A percentile compares a stretch with the other conserved stretches of the same genome.
Conservation (phyloP, 208 protist genomes). For the Trypanosoma congolense region DNA sequence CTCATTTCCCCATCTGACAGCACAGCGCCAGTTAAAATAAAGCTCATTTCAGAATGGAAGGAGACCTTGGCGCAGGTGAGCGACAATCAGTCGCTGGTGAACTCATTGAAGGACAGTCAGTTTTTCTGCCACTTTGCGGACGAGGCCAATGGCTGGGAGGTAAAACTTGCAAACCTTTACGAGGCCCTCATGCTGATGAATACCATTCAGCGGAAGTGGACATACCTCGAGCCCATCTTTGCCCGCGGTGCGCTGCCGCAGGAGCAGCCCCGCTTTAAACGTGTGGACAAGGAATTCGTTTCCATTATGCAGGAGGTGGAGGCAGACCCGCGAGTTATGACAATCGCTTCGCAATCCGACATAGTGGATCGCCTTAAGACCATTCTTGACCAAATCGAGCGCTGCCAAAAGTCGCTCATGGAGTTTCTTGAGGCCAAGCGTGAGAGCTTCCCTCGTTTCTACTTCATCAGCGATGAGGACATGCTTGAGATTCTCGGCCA, state of each 20-base stretch:
- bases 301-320: conserved; percentile 88
- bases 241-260: conserved; percentile 92
- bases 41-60: conserved; percentile 97
- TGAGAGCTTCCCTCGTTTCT: conserved; percentile 92
- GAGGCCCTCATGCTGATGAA: conserved; percentile 87
- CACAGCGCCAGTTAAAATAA: conserved; percentile 39
- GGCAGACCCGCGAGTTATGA: conserved; percentile 89
- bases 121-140: conserved; percentile 93
- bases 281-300: conserved; percentile 95
- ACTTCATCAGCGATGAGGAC: conserved; percentile 99
- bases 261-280: conserved; percentile 94
- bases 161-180: conserved; percentile 84
- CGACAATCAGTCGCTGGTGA: conserved; percentile 94
- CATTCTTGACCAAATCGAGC: conserved; percentile 94
- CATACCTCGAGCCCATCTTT: conserved; percentile 98
- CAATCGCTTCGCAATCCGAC: conserved; percentile 75
- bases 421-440: conserved; percentile 98
- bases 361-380: conserved; percentile 80
- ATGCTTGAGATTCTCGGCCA: conserved; percentile 97
- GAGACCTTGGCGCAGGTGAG: conserved; percentile 93
- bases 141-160: conserved; percentile 86
- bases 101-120: conserved; percentile 94
- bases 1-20: conserved; percentile 58
- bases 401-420: conserved; percentile 94
- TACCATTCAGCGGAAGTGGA: conserved; percentile 95